A percentile compares a stretch with the other conserved stretches of the same genome.
These are phyloP conservation scores for Annulohypoxylon stygium DNA, from an alignment of 495 filamentous ascomycete genomes.

Conservation along the genomic window DNA sequence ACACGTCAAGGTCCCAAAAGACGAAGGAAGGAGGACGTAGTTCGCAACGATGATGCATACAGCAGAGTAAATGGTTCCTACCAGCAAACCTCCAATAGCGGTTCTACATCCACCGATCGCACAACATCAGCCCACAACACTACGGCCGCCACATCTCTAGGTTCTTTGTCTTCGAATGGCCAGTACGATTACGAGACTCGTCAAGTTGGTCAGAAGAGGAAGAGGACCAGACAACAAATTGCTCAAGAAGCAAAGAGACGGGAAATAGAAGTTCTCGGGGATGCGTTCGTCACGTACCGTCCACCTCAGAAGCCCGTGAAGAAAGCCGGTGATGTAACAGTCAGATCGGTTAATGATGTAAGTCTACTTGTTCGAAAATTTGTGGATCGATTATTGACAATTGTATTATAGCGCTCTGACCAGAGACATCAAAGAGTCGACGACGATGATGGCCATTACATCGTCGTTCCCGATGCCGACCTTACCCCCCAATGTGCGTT, in stretches of 20 bases:
- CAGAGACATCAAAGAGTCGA: conserved; percentile 75
- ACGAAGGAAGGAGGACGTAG: conserved; percentile 62
- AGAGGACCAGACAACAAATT: conserved; percentile 82
- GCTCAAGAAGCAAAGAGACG: conserved; percentile 83
- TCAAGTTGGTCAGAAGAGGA: conserved; percentile 81
- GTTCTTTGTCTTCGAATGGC: conserved; percentile 73
- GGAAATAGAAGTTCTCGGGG: conserved; percentile 74
- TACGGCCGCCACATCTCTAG: conserved; percentile 90
- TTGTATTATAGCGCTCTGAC: conserved; percentile 55
- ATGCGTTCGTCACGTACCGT: conserved; percentile 81
- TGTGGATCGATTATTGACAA: conserved; percentile 28
- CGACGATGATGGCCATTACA: conserved; percentile 96
- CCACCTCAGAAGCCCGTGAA: conserved; percentile 89
- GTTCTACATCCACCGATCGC: conserved; percentile 84
- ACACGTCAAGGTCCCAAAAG: conserved; percentile 61
- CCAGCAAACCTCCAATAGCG: conserved; percentile 73
- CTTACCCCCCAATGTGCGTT: conserved; percentile 90
- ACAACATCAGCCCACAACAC: conserved; percentile 87
- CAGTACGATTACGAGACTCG: conserved; percentile 69
- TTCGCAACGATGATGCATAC: conserved; percentile 57
- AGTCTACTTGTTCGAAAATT: conserved; percentile 54
- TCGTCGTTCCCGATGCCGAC: conserved; percentile 84
- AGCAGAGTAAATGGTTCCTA: conserved; percentile 79
- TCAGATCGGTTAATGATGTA: conserved; percentile 86
- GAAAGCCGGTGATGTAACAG: conserved; percentile 91